phyloP scores from a whole-genome alignment of 345 rosid species.

The Gossypium arboreum region DNA sequence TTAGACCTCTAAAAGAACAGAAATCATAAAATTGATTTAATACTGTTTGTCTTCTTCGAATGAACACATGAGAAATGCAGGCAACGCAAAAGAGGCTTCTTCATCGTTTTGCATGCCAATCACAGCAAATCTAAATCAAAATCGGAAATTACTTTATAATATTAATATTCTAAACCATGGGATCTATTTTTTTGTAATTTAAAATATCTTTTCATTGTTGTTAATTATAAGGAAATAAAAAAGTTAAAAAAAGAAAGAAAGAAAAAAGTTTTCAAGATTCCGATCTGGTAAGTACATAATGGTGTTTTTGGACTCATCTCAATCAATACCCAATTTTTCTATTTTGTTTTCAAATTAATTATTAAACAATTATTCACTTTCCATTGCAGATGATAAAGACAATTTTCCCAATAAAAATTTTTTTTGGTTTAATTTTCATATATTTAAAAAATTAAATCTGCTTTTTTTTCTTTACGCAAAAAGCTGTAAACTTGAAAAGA shows the following conservation, averaged over 20 bases:
- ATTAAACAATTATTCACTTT: not conserved
- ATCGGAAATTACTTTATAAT: not conserved
- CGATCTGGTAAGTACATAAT: slow-evolving; percentile 12
- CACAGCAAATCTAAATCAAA: not conserved
- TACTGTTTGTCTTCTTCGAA: not conserved
- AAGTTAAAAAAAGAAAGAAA: not conserved
- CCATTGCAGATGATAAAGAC: too few relatives aligned
- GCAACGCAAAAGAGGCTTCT: not conserved
- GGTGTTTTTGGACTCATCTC: slow-evolving; percentile 24
- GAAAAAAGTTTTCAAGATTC: slow-evolving; percentile 17
- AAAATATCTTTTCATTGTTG: not conserved
- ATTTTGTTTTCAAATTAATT: not conserved
- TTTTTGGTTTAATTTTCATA: too few relatives aligned
- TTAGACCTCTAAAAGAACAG: too few relatives aligned
- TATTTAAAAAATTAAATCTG: too few relatives aligned
- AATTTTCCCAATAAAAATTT: too few relatives aligned
- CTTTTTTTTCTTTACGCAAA: not conserved
- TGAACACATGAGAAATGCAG: not conserved
- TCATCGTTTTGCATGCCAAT: slow-evolving; percentile 9
- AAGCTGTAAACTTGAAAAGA: not conserved
- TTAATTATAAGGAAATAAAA: not conserved
- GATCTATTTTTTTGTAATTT: not conserved
- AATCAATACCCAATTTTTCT: slow-evolving; percentile 1
- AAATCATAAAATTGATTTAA: too few relatives aligned
- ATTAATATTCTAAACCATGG: not conserved